Base-by-base conservation (phyloP, 139 green algal genomes). In the Chlorella sp. region DNA sequence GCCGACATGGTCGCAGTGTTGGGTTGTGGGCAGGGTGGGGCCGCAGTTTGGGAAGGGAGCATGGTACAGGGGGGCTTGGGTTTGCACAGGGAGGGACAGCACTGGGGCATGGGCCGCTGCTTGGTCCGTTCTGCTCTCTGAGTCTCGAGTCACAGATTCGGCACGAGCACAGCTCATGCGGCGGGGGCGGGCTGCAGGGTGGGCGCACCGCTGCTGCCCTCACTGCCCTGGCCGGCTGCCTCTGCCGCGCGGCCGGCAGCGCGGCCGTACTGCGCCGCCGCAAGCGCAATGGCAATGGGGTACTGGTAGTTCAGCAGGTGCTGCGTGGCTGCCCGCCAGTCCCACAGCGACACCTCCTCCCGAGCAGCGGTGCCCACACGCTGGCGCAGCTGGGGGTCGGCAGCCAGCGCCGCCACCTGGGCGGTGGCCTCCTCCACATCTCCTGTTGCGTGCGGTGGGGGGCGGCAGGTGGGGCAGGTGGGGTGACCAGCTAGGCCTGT, bases 291-390 rank as follows among this genome's bases (percentile, higher is more conserved):
- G 9, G 90, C 90, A 13, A 89, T 23, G 0, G 90, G 90, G 63
- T 94, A 94, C 79, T 93, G 90, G 28, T 82, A 41, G 41, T 89
- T 76, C 28, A 94, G 80, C 67, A 94, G 80, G 84, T 94, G 78
- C 65, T 83, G 67, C 4, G 90, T 94, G 30, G 90, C 90, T 23
- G 90, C 90, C 32, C 80, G 86, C 90, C 90, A 94, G 76, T 94
- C 90, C 90, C 90, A 94, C 62, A 91, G 79, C n/a, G 60, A 64
- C 39, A 94, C 89, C 83, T 94, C 90, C 79, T 91, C 34, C 0
- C 90, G 73, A 0, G 83, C 90, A 0, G 84, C 88, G 3, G 21
- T 23, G 1, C 90, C 90, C 78, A 92, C 64, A 20, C 9, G 75
- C 28, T 39, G 18, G 9, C 78, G 78, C 78, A 90, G 69, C 85